These are phyloP conservation scores for Bruguiera hainesii DNA, from an alignment of 441 rosid species.

Conservation along the genomic window DNA sequence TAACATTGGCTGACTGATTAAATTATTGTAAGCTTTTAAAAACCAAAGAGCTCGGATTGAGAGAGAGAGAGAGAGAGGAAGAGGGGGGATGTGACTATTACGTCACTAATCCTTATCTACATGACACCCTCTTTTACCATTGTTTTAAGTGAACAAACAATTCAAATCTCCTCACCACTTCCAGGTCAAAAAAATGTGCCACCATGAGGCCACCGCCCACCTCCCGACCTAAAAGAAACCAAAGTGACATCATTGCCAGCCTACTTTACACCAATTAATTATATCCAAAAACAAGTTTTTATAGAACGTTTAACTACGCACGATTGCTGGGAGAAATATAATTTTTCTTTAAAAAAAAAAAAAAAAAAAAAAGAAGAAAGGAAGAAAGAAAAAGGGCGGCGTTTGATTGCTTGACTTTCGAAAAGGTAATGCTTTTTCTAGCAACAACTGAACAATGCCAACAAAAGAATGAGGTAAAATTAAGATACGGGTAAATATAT, in stretches of 20 bases:
- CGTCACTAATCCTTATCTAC: conserved; percentile 25
- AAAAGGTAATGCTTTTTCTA: conserved; percentile 5
- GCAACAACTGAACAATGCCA: conserved; percentile 4
- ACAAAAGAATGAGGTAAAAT: conserved; percentile 4
- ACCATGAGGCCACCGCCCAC: too few species aligned
- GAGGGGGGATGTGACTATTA: background rate
- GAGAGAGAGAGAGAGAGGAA: too few species aligned
- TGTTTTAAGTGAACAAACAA: background rate
- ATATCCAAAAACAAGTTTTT: too few species aligned
- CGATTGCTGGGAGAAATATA: background rate
- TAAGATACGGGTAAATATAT: background rate
- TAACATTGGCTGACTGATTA: too few species aligned
- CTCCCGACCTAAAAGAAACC: too few species aligned
- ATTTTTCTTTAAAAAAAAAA: background rate
- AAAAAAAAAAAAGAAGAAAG: background rate
- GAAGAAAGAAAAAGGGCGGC: conserved; percentile 1
- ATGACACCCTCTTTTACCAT: conserved; percentile 6
- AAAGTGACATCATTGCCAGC: too few species aligned
- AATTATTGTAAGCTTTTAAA: too few species aligned
- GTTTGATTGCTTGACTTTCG: background rate
- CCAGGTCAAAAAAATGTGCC: background rate
- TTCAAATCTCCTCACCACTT: background rate
- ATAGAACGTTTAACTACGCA: too few species aligned
- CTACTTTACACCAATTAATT: too few species aligned
- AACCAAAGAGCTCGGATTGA: too few species aligned